A percentile compares a stretch with the other conserved stretches of the same genome.
phyloP scores from a whole-genome alignment of 805 yeast species.

The Metschnikowia continentalis region DNA sequence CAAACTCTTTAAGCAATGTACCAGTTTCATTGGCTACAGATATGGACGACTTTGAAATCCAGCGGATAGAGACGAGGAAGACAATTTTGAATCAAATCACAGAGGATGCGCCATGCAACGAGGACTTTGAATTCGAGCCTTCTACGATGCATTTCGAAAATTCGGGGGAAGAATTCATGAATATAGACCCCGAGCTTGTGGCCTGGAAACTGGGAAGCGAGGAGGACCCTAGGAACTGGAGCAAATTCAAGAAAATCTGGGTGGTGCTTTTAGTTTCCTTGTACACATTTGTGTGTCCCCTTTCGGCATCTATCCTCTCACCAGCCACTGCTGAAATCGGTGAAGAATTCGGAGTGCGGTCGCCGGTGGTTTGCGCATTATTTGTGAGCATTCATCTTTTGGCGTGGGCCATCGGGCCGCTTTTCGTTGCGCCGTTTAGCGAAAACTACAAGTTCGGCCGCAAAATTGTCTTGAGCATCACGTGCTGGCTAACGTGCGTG shows the following conservation, averaged over 20 bases:
- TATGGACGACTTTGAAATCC: constrained; percentile 21
- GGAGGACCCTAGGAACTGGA: constrained; percentile 36
- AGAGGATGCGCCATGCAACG: background rate
- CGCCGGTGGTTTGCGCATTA: constrained; percentile 24
- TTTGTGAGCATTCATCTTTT: constrained; percentile 35
- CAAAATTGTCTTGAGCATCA: constrained; percentile 27
- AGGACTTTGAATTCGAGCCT: constrained; percentile 7
- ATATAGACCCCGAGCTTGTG: constrained; percentile 35
- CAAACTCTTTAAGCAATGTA: background rate
- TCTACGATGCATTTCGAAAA: constrained; percentile 28
- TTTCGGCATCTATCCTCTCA: constrained; percentile 38
- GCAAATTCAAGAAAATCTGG: constrained; percentile 17
- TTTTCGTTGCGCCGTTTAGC: constrained; percentile 36
- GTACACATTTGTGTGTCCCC: constrained; percentile 37
- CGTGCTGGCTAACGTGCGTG: constrained; percentile 31
- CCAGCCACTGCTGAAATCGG: constrained; percentile 33
- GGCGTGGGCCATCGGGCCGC: constrained; percentile 41
- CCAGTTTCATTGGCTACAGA: background rate
- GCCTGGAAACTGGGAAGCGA: constrained; percentile 34
- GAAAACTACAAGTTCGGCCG: constrained; percentile 37
- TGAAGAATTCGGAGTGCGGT: constrained; percentile 26
- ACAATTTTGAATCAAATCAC: constrained; percentile 26
- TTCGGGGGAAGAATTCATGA: constrained; percentile 29
- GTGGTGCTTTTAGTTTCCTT: constrained; percentile 28
- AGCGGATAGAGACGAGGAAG: constrained; percentile 29